phyloP scores from a whole-genome alignment of 495 filamentous ascomycete genomes.

The Aspergillus affinis region DNA sequence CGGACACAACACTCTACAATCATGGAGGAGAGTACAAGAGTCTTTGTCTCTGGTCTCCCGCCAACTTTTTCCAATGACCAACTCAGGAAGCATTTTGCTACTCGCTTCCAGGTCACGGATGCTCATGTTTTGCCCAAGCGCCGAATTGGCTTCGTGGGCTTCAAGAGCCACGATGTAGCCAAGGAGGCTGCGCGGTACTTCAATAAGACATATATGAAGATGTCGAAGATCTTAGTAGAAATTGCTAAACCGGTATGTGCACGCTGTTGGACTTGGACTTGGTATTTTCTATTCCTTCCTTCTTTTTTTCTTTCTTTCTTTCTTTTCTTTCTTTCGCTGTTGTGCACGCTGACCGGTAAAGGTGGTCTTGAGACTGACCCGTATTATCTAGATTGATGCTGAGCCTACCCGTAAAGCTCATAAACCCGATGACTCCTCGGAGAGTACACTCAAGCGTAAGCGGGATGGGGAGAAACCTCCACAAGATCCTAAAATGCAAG shows the following conservation, averaged over 20 bases:
- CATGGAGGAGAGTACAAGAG: conserved; percentile 62
- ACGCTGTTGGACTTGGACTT: no score
- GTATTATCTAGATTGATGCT: conserved; percentile 40
- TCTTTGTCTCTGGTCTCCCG: conserved; percentile 87
- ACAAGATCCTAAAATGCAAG: conserved; percentile 74
- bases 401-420: conserved; percentile 34
- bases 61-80: conserved; percentile 73
- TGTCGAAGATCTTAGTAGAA: conserved; percentile 94
- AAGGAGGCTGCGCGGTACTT: conserved; percentile 85
- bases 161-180: conserved; percentile 79
- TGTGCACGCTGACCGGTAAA: conserved; percentile 46
- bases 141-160: conserved; percentile 94
- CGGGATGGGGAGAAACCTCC: conserved; percentile 45
- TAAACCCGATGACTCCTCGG: conserved; percentile 14
- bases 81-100: conserved; percentile 83
- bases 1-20: conserved; percentile 15
- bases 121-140: conserved; percentile 83
- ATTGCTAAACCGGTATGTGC: conserved; percentile 76
- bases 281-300: conserved; percentile 3
- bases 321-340: conserved; percentile 24
- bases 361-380: conserved; percentile 49
- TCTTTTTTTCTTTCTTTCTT: conserved; percentile 11
- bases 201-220: conserved; percentile 90
- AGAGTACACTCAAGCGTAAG: conserved; percentile 55
- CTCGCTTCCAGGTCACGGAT: conserved; percentile 77